These are phyloP conservation scores for Monosporozyma unispora DNA, from an alignment of 805 yeast species.

Conservation along the genomic window DNA sequence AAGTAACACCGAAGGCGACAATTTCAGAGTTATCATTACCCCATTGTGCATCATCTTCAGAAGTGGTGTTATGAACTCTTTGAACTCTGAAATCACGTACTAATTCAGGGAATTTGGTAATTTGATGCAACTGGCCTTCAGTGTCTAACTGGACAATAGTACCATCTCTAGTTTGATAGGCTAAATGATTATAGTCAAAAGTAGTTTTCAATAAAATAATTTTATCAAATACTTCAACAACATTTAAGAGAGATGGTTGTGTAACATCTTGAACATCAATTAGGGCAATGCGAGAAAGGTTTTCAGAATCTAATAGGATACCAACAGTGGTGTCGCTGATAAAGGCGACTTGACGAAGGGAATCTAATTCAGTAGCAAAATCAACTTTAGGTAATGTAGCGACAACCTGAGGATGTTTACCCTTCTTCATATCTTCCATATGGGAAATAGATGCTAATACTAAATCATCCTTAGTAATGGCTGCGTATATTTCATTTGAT, in stretches of 20 bases:
- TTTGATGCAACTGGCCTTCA: constrained; percentile 23
- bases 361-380: constrained; percentile 36
- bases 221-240: constrained; percentile 40
- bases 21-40: constrained; percentile 21
- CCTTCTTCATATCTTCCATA: constrained; percentile 36
- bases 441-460: constrained; percentile 40
- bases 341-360: constrained; percentile 57
- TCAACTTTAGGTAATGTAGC: constrained; percentile 27
- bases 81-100: constrained; percentile 54
- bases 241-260: constrained; percentile 34
- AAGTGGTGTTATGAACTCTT: constrained; percentile 16
- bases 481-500: constrained; percentile 50
- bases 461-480: constrained; percentile 40
- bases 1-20: constrained; percentile 63
- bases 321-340: constrained; percentile 44
- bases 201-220: constrained; percentile 48
- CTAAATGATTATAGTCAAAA: constrained; percentile 42
- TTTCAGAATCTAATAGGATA: constrained; percentile 49
- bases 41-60: constrained; percentile 22
- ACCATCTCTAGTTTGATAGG: constrained; percentile 59
- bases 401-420: constrained; percentile 38
- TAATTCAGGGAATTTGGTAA: constrained; percentile 56
- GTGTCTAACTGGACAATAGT: constrained; percentile 38
- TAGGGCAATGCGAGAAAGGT: constrained; percentile 42
- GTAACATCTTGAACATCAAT: constrained; percentile 38